Evolutionary conservation across 306 rosid genomes (phyloP), one percentile per base, ranked within the genome.

Genomic region (Rubus idaeus): DNA sequence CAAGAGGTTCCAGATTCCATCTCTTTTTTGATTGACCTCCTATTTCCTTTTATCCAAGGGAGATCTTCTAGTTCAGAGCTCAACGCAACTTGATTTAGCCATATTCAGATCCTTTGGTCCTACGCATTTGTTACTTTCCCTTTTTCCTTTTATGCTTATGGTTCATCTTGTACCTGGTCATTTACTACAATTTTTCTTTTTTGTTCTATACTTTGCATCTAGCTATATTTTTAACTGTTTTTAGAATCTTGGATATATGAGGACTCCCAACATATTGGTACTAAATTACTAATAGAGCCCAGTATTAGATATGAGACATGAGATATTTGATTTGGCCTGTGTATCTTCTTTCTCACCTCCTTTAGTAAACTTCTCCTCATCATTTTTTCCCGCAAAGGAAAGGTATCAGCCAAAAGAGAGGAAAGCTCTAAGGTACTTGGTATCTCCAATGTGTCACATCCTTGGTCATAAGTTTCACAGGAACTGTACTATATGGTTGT

Each of bases 371-470:
- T 17, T 57, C 4, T 57, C 64, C 10, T 35, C 68, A 9, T 30
- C 68, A 61, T 4, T 30, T 30, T 30, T 70, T 1, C 61, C 75
- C 1, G 8, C 12, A 8, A 21, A 21, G 20, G 58, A 51, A 23
- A 73, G 77, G 37, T 55, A 42, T 66, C 68, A 55, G 49, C 45
- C 57, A 67, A 66, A 23, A 42, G 23, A 21, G n/a, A 9, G 12
- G 20, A 51, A 13, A 63, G 52, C 64, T 50, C 66, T 7, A 23
- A 13, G 26, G 39, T 55, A 53, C 71, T 69, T 63, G 64, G 44
- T 51, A 42, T 63, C 65, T 45, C 74, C 47, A 70, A 46, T 77
- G 69, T 57, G 71, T 69, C 68, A 20, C 63, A 53, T 75, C 77
- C 53, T 58, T 68, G 70, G 60, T 77, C 40, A 51, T 78, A 74